These are phyloP conservation scores for Aureobasidium zeae DNA, from an alignment of 2,329 filamentous ascomycete species.

Conservation along the genomic window DNA sequence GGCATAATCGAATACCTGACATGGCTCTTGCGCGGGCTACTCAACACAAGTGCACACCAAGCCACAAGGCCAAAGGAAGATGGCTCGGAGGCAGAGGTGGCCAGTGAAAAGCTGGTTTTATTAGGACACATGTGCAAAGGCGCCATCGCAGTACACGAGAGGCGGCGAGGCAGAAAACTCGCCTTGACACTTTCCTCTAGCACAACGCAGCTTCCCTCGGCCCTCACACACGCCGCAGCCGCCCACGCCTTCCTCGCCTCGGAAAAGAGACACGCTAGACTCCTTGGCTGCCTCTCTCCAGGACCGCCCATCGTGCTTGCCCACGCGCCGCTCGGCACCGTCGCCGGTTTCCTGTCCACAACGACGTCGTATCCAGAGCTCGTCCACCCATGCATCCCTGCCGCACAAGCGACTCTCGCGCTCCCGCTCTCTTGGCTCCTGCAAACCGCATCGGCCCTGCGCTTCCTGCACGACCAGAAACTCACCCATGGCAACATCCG, in stretches of 20 bases:
- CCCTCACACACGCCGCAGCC: neutral
- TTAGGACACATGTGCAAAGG: neutral
- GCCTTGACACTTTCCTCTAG: neutral
- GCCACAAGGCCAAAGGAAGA: neutral
- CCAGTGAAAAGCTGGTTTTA: neutral
- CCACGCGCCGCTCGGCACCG: slow-evolving; percentile 57
- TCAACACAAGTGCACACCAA: neutral
- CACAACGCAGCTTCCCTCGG: neutral
- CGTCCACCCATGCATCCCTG: neutral
- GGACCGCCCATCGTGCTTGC: slow-evolving; percentile 56
- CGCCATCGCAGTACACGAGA: neutral
- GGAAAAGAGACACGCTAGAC: neutral
- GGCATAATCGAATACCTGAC: neutral
- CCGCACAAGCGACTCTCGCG: neutral
- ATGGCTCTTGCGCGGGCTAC: neutral
- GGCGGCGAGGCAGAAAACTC: neutral
- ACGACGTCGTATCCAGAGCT: slow-evolving; percentile 1
- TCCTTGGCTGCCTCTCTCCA: slow-evolving; percentile 39
- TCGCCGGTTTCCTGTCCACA: slow-evolving; percentile 41
- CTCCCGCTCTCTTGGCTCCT: slow-evolving; percentile 10
- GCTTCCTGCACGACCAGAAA: slow-evolving; percentile 11
- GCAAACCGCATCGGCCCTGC: slow-evolving; percentile 10
- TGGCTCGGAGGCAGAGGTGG: slow-evolving; percentile 1
- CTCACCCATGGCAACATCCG: slow-evolving; percentile 6
- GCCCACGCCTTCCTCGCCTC: slow-evolving; percentile 4